Percentiles rank a stretch among this genome's conserved stretches.
Conservation (phyloP, 805 yeast genomes). For the Metschnikowia lunata region DNA sequence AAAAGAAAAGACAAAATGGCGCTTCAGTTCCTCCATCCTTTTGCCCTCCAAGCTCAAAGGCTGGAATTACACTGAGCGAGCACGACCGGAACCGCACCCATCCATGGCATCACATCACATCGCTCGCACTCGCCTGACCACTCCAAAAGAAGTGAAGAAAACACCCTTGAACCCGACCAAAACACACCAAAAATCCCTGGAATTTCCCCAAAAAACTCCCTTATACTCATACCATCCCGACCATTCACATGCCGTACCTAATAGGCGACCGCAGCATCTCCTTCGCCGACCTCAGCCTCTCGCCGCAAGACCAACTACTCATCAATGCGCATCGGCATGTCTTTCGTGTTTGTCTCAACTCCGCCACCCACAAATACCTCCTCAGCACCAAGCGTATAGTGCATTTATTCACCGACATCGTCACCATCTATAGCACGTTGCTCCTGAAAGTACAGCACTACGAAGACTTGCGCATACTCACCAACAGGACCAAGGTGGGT, state of each 20-base stretch:
- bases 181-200: no score
- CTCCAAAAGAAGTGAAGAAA: no score
- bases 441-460: constrained; percentile 36
- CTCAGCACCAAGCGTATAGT: constrained; percentile 29
- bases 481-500: constrained; percentile 19
- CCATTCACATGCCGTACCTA: constrained; percentile 32
- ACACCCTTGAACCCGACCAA: no score
- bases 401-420: constrained; percentile 34
- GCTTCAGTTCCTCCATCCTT: no score
- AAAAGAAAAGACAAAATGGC: no score
- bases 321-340: constrained; percentile 26
- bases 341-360: constrained; percentile 33
- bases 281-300: constrained; percentile 17
- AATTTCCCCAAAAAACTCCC: no score
- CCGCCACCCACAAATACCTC: constrained; percentile 24
- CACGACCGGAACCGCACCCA: no score
- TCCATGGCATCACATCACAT: no score
- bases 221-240: background rate
- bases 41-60: no score
- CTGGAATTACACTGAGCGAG: no score
- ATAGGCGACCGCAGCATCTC: constrained; percentile 32
- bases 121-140: no score
- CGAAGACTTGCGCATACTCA: constrained; percentile 37
- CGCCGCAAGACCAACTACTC: constrained; percentile 24
- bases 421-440: constrained; percentile 38